Evolutionary conservation across 1,139 yeast species (phyloP).

Genomic region (Candida frijolesensis): DNA sequence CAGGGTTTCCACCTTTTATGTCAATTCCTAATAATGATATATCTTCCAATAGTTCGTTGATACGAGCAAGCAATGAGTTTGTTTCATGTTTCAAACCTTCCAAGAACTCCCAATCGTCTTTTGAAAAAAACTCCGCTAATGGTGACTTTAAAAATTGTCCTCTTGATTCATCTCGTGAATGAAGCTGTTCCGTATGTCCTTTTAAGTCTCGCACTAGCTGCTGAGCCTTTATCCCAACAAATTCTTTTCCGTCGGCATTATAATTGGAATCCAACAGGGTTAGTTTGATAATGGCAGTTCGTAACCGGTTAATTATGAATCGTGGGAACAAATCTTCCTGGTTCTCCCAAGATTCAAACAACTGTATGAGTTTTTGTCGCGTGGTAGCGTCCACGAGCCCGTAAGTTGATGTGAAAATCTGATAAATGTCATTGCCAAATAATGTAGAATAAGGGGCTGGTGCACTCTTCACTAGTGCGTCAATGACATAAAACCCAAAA

Average conservation of each 20-base stretch:
- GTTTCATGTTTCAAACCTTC: conserved; percentile 18
- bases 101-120: conserved; percentile 14
- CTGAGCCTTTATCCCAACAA: not conserved
- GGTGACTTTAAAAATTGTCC: not conserved
- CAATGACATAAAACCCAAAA: conserved; percentile 41
- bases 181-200: not conserved
- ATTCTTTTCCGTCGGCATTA: not conserved
- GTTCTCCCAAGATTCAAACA: conserved; percentile 44
- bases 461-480: conserved; percentile 45
- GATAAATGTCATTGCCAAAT: conserved; percentile 36
- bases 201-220: not conserved
- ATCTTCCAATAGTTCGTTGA: conserved; percentile 37
- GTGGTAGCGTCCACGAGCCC: conserved; percentile 42
- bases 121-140: conserved; percentile 10
- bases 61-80: conserved; percentile 32
- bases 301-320: not conserved
- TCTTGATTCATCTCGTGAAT: not conserved
- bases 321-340: conserved; percentile 24
- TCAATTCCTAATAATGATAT: conserved; percentile 11
- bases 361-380: conserved; percentile 17
- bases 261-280: not conserved
- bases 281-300: not conserved
- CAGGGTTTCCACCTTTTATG: not conserved
- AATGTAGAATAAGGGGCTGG: conserved; percentile 48
- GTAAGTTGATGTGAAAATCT: conserved; percentile 41